These are phyloP conservation scores for Ceratocystis papillata DNA, from an alignment of 2,329 filamentous ascomycete genomes.

Conservation along the genomic window DNA sequence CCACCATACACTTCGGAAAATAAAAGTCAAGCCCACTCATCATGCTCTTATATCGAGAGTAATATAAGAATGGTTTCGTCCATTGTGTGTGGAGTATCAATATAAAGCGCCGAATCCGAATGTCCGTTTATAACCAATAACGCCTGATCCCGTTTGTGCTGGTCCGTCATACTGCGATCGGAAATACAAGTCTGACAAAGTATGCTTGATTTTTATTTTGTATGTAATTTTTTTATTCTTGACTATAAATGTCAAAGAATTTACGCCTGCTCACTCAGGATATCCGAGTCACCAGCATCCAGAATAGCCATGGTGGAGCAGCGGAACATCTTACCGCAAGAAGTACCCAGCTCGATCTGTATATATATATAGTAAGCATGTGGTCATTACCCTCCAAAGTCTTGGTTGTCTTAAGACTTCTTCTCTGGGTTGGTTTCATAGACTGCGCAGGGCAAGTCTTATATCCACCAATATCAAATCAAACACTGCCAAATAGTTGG, in stretches of 20 bases:
- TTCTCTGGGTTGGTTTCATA: constrained; percentile 63
- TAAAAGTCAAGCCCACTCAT: constrained; percentile 2
- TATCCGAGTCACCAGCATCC: constrained; percentile 97
- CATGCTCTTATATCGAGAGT: constrained; percentile 1
- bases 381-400: constrained; percentile 72
- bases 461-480: constrained; percentile 22
- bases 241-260: constrained; percentile 20
- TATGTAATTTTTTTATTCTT: constrained; percentile 15
- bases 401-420: constrained; percentile 54
- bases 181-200: constrained; percentile 12
- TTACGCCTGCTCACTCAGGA: constrained; percentile 60
- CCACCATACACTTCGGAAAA: background rate
- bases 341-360: constrained; percentile 96
- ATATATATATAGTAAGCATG: constrained; percentile 43
- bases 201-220: constrained; percentile 19
- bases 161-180: constrained; percentile 11
- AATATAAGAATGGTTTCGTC: background rate
- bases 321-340: constrained; percentile 97
- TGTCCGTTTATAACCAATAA: constrained; percentile 18
- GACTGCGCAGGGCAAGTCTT: constrained; percentile 29
- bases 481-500: background rate
- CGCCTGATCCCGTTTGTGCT: constrained; percentile 18
- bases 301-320: constrained; percentile 96
- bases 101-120: constrained; percentile 14
- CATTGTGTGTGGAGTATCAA: constrained; percentile 13